These are phyloP conservation scores for Exserohilum turcica DNA, from an alignment of 2,329 filamentous ascomycete species.

Conservation along the genomic window DNA sequence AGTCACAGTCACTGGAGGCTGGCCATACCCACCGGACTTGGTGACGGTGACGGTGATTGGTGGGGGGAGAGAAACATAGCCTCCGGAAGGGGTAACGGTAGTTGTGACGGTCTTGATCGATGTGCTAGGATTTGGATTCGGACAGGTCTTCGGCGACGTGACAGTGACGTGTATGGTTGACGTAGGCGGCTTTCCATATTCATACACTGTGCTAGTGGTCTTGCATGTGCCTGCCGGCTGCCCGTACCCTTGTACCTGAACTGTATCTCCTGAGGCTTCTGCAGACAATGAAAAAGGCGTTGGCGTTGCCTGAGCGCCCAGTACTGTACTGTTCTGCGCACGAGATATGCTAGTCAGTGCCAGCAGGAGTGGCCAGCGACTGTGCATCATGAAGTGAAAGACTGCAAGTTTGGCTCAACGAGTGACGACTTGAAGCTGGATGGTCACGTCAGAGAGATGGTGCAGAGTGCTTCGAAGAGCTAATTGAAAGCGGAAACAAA, in stretches of 20 bases:
- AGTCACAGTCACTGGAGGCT: constrained; percentile 6
- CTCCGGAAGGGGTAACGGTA: neutral
- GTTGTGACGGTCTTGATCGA: neutral
- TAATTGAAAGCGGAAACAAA: neutral
- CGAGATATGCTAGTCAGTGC: constrained; percentile 27
- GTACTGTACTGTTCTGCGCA: constrained; percentile 17
- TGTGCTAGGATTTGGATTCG: neutral
- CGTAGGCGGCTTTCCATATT: constrained; percentile 10
- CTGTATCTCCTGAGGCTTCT: neutral
- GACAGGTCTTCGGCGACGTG: constrained; percentile 13
- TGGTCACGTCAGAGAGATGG: constrained; percentile 31
- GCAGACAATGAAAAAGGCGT: neutral
- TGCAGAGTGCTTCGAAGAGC: neutral
- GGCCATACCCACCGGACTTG: neutral
- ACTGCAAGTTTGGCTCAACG: constrained; percentile 33
- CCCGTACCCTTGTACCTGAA: constrained; percentile 2
- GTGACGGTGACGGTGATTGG: neutral
- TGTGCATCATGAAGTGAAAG: constrained; percentile 42
- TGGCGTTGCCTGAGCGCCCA: constrained; percentile 3
- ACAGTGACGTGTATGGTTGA: constrained; percentile 16
- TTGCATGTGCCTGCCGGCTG: constrained; percentile 1
- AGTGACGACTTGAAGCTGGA: constrained; percentile 31
- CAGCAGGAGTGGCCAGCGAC: constrained; percentile 29
- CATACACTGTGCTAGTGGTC: constrained; percentile 7
- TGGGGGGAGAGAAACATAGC: neutral